Percentiles rank a stretch among this genome's conserved stretches.
Conservation (phyloP, 345 rosid species). For the Corchorus olitorius region DNA sequence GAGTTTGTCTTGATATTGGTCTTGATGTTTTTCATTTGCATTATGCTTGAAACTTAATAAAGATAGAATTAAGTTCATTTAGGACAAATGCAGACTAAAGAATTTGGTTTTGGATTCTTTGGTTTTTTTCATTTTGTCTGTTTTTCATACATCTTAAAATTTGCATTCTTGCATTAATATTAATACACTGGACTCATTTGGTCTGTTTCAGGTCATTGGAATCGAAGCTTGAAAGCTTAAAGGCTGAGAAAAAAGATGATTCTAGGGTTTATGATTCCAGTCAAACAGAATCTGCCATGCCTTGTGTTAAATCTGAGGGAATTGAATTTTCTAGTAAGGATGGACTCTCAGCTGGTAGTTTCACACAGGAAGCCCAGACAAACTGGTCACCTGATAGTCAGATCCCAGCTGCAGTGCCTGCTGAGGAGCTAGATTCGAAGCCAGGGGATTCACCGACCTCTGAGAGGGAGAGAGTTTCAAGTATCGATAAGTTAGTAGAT, state of each 20-base stretch:
- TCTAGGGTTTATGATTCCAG: constrained; percentile 52
- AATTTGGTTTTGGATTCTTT: constrained; percentile 3
- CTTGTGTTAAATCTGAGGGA: constrained; percentile 53
- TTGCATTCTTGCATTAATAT: neutral
- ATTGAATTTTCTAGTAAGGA: constrained; percentile 65
- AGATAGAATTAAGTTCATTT: neutral
- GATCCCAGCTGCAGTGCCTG: constrained; percentile 31
- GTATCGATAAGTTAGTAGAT: constrained; percentile 36
- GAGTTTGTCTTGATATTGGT: neutral
- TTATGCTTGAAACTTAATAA: neutral
- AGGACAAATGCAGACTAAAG: neutral
- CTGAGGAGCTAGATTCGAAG: constrained; percentile 43
- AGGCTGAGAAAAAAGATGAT: constrained; percentile 54
- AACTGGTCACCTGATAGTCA: constrained; percentile 58
- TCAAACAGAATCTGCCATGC: constrained; percentile 61
- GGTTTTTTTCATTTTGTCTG: neutral
- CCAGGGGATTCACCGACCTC: constrained; percentile 33
- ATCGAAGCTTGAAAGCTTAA: constrained; percentile 68
- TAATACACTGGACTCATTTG: neutral
- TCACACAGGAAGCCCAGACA: constrained; percentile 58
- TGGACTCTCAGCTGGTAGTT: constrained; percentile 77
- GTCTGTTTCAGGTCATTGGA: constrained; percentile 61
- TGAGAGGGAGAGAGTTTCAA: constrained; percentile 36
- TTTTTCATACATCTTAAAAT: neutral
- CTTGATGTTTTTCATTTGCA: neutral